Base-by-base conservation (phyloP, 2,329 filamentous ascomycete genomes). In the Cyanodermella asteris region DNA sequence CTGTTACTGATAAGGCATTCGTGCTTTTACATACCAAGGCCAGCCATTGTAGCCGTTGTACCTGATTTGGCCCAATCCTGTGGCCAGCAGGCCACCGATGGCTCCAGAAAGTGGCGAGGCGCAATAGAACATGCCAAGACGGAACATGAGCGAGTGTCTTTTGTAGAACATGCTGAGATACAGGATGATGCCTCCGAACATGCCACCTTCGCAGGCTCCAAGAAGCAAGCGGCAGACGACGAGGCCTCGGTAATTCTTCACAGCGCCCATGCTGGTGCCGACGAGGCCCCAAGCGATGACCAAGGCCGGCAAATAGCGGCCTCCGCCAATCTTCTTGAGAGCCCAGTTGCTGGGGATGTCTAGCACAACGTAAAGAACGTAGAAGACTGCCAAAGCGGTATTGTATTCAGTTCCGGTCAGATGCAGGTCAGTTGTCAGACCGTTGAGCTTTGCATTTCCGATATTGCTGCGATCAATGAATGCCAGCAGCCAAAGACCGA, bases 321-420 rank as follows among this genome's bases (percentile, higher is more conserved):
- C 84, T 24, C 82, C 84, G 36, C 87, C 84, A 7, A 80, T 87
- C 50, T 94, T 81, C 10, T 84, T 94, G 51, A 94, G 93, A 5
- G 94, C 9, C 28, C 31, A 31, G 15, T 33, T 31, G 20, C 21
- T 29, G 3, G 31, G 32, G 18, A 34, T 28, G 20, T 33, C 28
- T 20, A 34, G 24, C n/a, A 32, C 20, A 14, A 33, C 28, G 22
- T 34, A 34, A 7, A 24, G 24, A 9, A 31, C 18, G 22, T 33
- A 33, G 20, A 29, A 34, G 13, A 31, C 15, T 2, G 31, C 28
- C 18, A 52, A 33, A 3, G 45, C 43, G 26, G 43, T 38, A 30
- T 49, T 51, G 38, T 47, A 52, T 26, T 45, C 34, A 10, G 34
- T 26, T 6, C 38, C 39, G 1, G 33, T 26, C 18, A 46, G 35